Base-by-base conservation (phyloP, 768 basidiomycete species). In the Auriculariales sp. region DNA sequence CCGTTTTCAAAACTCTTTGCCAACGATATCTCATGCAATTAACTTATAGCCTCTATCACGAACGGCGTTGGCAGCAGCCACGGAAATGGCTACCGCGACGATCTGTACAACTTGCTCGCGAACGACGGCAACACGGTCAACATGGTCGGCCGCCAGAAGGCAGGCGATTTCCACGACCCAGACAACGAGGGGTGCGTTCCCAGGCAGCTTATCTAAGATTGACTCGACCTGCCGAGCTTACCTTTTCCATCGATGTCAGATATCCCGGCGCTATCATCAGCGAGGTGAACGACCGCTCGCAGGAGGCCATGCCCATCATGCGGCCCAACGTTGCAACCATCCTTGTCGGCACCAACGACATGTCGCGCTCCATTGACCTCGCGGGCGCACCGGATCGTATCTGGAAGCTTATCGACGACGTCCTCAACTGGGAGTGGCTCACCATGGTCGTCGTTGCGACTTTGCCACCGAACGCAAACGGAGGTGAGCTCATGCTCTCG, bases 31-130 rank as follows among this genome's bases (percentile, higher is more conserved):
- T 32, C 15, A 32, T 11, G 22, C 39, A 25, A 12, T 9, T 22
- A 25, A 24, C 39, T 22, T 24, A 24, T 5, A 44, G 39, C 39
- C 11, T 44, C 39, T 4, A 44, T 44, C 39, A 44, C 39, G 6
- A 44, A 44, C 39, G 39, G 39, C 39, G 39, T 44, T 24, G 39
- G 39, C 19, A 44, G 39, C 39, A 22, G 19, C 39, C 39, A 44
- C 39, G 39, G 39, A 10, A 44, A 44, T 15, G 39, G 39, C 19
- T 44, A 44, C 39, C 39, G 39, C 39, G 39, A 19, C 5, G 22
- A 19, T 19, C 39, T 44, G 19, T 44, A 44, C 39, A 44, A 44
- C 39, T 15, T 44, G 22, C 39, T 44, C 22, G 39, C 12, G 39
- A 44, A 19, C 14, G 39, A 44, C 22, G 39, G 39, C 39, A 19